A percentile compares a stretch with the other conserved stretches of the same genome.
Evolutionary conservation across 2,329 filamentous ascomycete species (phyloP).

Genomic region (Fusarium duplospermum): DNA sequence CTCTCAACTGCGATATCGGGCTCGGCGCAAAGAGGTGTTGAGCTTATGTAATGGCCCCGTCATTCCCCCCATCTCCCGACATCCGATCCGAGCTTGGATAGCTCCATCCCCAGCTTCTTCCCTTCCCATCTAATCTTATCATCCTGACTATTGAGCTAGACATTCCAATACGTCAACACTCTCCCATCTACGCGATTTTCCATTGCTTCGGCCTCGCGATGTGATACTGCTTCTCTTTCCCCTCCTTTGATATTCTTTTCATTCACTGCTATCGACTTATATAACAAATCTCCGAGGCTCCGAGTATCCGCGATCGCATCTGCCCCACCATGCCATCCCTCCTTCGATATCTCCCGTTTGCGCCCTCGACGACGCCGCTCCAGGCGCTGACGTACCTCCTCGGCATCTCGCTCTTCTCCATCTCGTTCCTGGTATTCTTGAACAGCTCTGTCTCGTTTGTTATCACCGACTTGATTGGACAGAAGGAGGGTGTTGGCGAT

Average conservation of each 20-base stretch:
- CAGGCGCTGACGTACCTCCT: conserved; percentile 82
- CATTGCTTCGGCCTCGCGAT: conserved; percentile 28
- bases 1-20: conserved; percentile 27
- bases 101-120: not conserved
- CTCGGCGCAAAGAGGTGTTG: not conserved
- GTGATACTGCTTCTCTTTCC: conserved; percentile 17
- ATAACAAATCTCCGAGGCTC: not conserved
- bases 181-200: not conserved
- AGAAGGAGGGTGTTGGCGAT: conserved; percentile 79
- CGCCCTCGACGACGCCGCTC: conserved; percentile 67
- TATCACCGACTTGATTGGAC: conserved; percentile 83
- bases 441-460: conserved; percentile 88
- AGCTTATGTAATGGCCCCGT: conserved; percentile 39
- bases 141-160: conserved; percentile 25
- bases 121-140: conserved; percentile 3
- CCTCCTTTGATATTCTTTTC: not conserved
- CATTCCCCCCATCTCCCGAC: conserved; percentile 22
- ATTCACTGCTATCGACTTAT: not conserved
- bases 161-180: conserved; percentile 35
- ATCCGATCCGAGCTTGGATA: conserved; percentile 28
- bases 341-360: conserved; percentile 66
- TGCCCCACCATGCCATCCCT: conserved; percentile 51
- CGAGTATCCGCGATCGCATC: conserved; percentile 6
- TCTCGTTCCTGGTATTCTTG: conserved; percentile 89
- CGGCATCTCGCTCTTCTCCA: conserved; percentile 86